A percentile compares a stretch with the other conserved stretches of the same genome.
phyloP scores from a whole-genome alignment of 176 grass and related monocot genomes.

The Urochloa ruziziensis region DNA sequence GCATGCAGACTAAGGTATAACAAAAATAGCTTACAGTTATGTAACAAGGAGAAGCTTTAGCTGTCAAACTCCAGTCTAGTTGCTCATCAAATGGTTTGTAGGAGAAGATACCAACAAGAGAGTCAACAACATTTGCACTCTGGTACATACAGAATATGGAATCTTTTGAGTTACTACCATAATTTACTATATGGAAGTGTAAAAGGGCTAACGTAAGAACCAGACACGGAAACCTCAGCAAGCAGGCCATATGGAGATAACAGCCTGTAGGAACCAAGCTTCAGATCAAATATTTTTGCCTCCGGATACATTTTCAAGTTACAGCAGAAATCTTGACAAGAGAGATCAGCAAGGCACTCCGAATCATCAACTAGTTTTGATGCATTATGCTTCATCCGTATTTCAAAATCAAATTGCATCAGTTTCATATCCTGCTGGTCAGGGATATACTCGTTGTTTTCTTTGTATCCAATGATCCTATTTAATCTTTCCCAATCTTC shows the following conservation, averaged over 20 bases:
- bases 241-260: slow-evolving; percentile 92
- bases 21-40: slow-evolving; percentile 73
- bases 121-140: slow-evolving; percentile 80
- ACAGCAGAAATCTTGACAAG: slow-evolving; percentile 83
- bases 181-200: background rate
- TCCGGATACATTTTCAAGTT: slow-evolving; percentile 92
- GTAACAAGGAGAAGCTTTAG: slow-evolving; percentile 94
- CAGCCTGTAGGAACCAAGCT: slow-evolving; percentile 86
- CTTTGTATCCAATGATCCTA: slow-evolving; percentile 93
- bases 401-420: slow-evolving; percentile 87
- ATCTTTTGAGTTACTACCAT: background rate
- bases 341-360: slow-evolving; percentile 84
- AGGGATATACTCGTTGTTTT: slow-evolving; percentile 71
- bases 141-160: slow-evolving; percentile 29
- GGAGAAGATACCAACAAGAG: slow-evolving; percentile 79
- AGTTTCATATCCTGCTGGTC: slow-evolving; percentile 77
- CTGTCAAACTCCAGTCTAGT: slow-evolving; percentile 96
- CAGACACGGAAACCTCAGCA: slow-evolving; percentile 70
- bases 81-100: slow-evolving; percentile 87
- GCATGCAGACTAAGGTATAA: slow-evolving; percentile 2
- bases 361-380: slow-evolving; percentile 71
- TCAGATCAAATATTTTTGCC: slow-evolving; percentile 90
- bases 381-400: slow-evolving; percentile 95
- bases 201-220: slow-evolving; percentile 27
- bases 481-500: slow-evolving; percentile 96